Evolutionary conservation across 2,329 filamentous ascomycete genomes (phyloP).

Genomic region (Aspergillus versicolor): DNA sequence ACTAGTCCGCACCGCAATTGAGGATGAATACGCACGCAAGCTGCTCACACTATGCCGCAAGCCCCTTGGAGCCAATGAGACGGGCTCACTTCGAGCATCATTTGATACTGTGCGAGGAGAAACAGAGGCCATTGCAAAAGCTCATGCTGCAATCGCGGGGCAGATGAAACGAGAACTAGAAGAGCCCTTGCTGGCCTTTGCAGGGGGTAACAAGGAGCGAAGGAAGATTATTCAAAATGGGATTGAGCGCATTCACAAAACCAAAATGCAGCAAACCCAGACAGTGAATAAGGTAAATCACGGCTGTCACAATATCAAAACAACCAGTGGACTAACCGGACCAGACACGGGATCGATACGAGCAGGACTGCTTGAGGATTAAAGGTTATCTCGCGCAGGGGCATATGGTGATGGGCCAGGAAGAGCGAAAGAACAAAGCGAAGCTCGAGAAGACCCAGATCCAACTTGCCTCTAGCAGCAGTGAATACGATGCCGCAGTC

Average conservation of each 20-base stretch:
- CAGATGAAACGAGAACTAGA: slow-evolving; percentile 98
- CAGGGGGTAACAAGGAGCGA: slow-evolving; percentile 92
- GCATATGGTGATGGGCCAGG: slow-evolving; percentile 99
- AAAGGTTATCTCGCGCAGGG: slow-evolving; percentile 98
- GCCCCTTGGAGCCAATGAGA: slow-evolving; percentile 81
- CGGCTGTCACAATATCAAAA: background rate
- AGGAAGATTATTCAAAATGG: slow-evolving; percentile 93
- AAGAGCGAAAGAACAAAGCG: slow-evolving; percentile 97
- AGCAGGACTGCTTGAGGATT: slow-evolving; percentile 97
- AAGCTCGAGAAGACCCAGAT: slow-evolving; percentile 99
- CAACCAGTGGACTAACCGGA: slow-evolving; percentile 6
- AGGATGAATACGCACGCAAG: slow-evolving; percentile 94
- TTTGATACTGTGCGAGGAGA: slow-evolving; percentile 86
- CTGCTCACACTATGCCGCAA: slow-evolving; percentile 83
- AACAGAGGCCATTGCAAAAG: slow-evolving; percentile 89
- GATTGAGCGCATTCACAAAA: slow-evolving; percentile 90
- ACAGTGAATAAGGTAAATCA: slow-evolving; percentile 79
- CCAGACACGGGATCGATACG: slow-evolving; percentile 85
- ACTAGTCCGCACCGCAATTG: slow-evolving; percentile 81
- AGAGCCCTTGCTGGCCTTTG: slow-evolving; percentile 86
- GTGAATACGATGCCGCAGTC: slow-evolving; percentile 89
- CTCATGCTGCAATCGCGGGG: slow-evolving; percentile 81
- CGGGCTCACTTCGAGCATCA: slow-evolving; percentile 77
- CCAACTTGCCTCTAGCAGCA: slow-evolving; percentile 84
- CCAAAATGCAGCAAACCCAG: slow-evolving; percentile 87